Evolutionary conservation across 257 asterid genomes (phyloP), one percentile per base, ranked within the genome.

Genomic region (Vinca minor): DNA sequence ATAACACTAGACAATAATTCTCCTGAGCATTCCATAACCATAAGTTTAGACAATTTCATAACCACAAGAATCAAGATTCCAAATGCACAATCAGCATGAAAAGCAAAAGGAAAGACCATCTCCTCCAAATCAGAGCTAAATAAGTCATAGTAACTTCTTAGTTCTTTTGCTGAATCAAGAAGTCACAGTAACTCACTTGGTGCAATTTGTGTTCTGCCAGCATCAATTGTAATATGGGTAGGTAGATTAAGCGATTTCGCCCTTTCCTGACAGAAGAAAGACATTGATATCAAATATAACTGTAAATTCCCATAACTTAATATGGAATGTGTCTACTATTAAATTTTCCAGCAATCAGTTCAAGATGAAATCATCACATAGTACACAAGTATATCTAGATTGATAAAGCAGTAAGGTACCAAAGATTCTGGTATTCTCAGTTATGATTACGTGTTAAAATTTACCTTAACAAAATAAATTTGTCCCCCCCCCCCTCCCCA

Each of bases 151-250:
- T 17, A 75, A 84, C 98, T 86, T 71, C 87, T n/a, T n/a, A n/a
- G n/a, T n/a, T n/a, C 96, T 83, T 64, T 34, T 34, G 4, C 38
- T 2, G 38, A 34, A 34, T n/a, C n/a, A 50, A 38, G 23, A 28
- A 67, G 58, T 35, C 3, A 29, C 1, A 26, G 59, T 17, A 75
- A 84, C 98, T 86, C 72, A 92, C 98, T 83, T 64, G 98, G 97
- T 65, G 95, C 97, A 71, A 92, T 92, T 80, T 89, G 98, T 65
- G 98, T 92, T 80, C 91, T 84, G 68, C 98, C 98, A 5, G 98
- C 97, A 81, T 92, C 98, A 69, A 87, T 78, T 59, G 94, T 85
- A 49, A 89, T 52, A 70, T 92, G 98, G 23, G 91, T 87, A 38
- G 95, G 97, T 57, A 92, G 42, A 71, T 81, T 81, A 38, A 87